Base-by-base conservation (phyloP, 164 flowering plant genomes). In the Dillenia turbinata region DNA sequence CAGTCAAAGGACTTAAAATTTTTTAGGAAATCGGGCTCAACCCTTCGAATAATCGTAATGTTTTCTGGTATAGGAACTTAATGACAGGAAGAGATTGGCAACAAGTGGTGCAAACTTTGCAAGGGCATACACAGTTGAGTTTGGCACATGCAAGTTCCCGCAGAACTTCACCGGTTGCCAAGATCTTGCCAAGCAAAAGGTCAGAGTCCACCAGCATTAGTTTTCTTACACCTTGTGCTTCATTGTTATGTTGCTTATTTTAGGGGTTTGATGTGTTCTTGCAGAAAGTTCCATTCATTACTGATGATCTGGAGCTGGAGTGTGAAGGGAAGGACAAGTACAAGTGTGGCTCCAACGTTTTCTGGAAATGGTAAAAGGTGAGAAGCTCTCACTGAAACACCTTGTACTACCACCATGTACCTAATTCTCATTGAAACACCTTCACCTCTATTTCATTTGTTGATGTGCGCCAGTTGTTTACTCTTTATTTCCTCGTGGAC, bases 151-250 rank as follows among this genome's bases (percentile, higher is more conserved):
- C 95, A 89, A 85, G 73, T 94, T 94, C 93, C 99, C 99, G 0
- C 85, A 91, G 74, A 94, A 94, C 83, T 94, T 91, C 90, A 94
- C 97, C 8, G 99, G 99, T 61, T 94, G 99, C 85, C 97, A 94
- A 78, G 99, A 94, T 78, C 96, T 94, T 61, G 99, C 99, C 66
- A 94, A 91, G 80, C 85, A 81, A 75, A 89, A 91, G 97, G 97
- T 93, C 53, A 43, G 49, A 0, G 49, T 44, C 44, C 16, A 0
- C 57, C 44, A 17, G n/a, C n/a, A 5, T 70, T 63, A 57, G 13
- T 24, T 11, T 17, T 43, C 3, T 10, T 0, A 12, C 9, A 14
- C 44, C 45, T 16, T 33, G 1, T 19, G 9, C 49, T 54, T 63
- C 44, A 40, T n/a, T 17, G 10, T 2, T 8, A 13, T 54, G 12